Evolutionary conservation across 176 grass and related monocot genomes (phyloP).

Genomic region (Phyllostachys edulis): DNA sequence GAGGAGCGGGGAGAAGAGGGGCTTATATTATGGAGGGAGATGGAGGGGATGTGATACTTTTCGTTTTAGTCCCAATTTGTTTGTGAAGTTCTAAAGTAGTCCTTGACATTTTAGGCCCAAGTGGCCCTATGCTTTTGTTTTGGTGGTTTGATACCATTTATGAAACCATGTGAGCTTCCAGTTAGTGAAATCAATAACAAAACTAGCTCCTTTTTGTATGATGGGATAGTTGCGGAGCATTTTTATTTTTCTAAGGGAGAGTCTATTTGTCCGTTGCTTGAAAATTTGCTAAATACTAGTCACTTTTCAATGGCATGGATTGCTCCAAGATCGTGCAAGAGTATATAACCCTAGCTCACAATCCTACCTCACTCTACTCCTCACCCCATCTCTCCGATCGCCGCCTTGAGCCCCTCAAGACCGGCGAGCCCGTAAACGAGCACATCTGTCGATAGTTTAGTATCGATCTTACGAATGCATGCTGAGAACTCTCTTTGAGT

Average conservation of each 20-base stretch:
- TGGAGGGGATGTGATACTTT: not conserved
- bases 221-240: not conserved
- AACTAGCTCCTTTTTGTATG: not conserved
- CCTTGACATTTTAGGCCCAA: not conserved
- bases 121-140: not conserved
- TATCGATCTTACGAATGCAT: too few relatives aligned
- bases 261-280: too few relatives aligned
- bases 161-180: not conserved
- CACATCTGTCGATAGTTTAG: too few relatives aligned
- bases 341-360: too few relatives aligned
- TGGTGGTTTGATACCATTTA: not conserved
- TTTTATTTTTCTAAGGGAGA: not conserved
- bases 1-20: not conserved
- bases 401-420: too few relatives aligned
- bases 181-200: not conserved
- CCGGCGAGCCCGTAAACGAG: too few relatives aligned
- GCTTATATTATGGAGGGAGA: constrained; percentile 30
- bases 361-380: too few relatives aligned
- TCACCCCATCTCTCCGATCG: too few relatives aligned
- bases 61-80: not conserved
- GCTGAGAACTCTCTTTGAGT: too few relatives aligned
- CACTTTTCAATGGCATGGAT: too few relatives aligned
- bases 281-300: too few relatives aligned
- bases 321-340: too few relatives aligned
- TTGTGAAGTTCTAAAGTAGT: not conserved